These are phyloP conservation scores for Punica granatum DNA, from an alignment of 345 rosid species.

Conservation along the genomic window DNA sequence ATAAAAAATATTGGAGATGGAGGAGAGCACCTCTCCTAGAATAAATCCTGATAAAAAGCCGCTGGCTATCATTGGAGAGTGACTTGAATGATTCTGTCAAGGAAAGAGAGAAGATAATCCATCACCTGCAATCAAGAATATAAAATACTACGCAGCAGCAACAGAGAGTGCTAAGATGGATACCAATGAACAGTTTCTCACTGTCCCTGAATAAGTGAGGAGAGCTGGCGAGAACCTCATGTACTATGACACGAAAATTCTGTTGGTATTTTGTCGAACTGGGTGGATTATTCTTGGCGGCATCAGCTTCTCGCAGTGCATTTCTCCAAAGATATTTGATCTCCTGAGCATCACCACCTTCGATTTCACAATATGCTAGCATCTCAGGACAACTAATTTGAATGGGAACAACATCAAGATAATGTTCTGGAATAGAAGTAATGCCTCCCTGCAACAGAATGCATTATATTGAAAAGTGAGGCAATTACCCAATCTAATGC, in stretches of 20 bases:
- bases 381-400: slow-evolving; percentile 35
- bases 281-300: slow-evolving; percentile 37
- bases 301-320: slow-evolving; percentile 46
- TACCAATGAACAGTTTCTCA: slow-evolving; percentile 67
- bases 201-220: slow-evolving; percentile 54
- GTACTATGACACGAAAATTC: slow-evolving; percentile 56
- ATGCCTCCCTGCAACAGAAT: slow-evolving; percentile 55
- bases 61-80: slow-evolving; percentile 66
- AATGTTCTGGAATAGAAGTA: slow-evolving; percentile 42
- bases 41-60: slow-evolving; percentile 85
- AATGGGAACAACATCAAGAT: slow-evolving; percentile 59
- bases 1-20: not conserved
- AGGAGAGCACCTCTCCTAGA: slow-evolving; percentile 57
- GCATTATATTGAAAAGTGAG: not conserved
- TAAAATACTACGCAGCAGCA: not conserved
- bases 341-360: slow-evolving; percentile 22
- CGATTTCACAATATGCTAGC: slow-evolving; percentile 19
- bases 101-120: slow-evolving; percentile 12
- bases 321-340: slow-evolving; percentile 48
- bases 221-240: slow-evolving; percentile 56
- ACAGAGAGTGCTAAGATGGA: slow-evolving; percentile 8
- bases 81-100: slow-evolving; percentile 60
- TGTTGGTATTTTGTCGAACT: slow-evolving; percentile 50
- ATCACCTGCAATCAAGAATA: not conserved
- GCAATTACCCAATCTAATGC: not conserved